phyloP scores from a whole-genome alignment of 1,139 yeast genomes.

The Lodderomyces beijingensis region DNA sequence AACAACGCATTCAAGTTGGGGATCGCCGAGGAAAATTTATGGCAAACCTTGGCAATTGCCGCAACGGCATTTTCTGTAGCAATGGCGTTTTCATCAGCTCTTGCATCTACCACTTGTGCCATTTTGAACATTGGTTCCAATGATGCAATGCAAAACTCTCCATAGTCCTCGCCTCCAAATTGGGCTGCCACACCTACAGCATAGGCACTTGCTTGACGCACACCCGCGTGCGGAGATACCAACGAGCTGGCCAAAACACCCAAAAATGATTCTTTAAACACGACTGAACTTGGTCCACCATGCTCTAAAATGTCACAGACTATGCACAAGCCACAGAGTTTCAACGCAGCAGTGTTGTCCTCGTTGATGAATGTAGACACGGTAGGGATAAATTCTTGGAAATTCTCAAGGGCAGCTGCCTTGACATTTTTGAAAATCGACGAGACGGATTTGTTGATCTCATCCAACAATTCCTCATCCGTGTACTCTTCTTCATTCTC shows the following conservation, averaged over 20 bases:
- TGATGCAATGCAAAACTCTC: slow-evolving; percentile 61
- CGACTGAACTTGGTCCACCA: slow-evolving; percentile 64
- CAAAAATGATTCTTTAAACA: slow-evolving; percentile 61
- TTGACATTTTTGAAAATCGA: slow-evolving; percentile 65
- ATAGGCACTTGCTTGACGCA: slow-evolving; percentile 86
- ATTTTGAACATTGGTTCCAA: slow-evolving; percentile 72
- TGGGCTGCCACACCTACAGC: slow-evolving; percentile 87
- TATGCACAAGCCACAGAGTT: slow-evolving; percentile 76
- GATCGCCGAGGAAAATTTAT: slow-evolving; percentile 49
- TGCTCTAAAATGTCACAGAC: slow-evolving; percentile 78
- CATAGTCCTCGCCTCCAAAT: slow-evolving; percentile 62
- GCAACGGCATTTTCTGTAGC: slow-evolving; percentile 87
- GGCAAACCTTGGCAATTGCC: slow-evolving; percentile 78
- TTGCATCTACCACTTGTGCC: slow-evolving; percentile 78
- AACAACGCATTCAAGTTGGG: slow-evolving; percentile 63
- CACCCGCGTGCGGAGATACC: slow-evolving; percentile 61
- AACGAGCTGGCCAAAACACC: slow-evolving; percentile 62
- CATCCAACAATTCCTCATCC: slow-evolving; percentile 85
- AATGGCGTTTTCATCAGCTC: slow-evolving; percentile 73
- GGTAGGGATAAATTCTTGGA: slow-evolving; percentile 56
- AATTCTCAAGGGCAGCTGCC: slow-evolving; percentile 57
- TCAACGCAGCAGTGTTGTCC: slow-evolving; percentile 59
- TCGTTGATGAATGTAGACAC: slow-evolving; percentile 56
- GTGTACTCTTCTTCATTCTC: slow-evolving; percentile 85
- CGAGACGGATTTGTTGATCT: slow-evolving; percentile 74